Evolutionary conservation across 371 early-diverging fungal genomes (phyloP).

Genomic region (Nematocida parisii): DNA sequence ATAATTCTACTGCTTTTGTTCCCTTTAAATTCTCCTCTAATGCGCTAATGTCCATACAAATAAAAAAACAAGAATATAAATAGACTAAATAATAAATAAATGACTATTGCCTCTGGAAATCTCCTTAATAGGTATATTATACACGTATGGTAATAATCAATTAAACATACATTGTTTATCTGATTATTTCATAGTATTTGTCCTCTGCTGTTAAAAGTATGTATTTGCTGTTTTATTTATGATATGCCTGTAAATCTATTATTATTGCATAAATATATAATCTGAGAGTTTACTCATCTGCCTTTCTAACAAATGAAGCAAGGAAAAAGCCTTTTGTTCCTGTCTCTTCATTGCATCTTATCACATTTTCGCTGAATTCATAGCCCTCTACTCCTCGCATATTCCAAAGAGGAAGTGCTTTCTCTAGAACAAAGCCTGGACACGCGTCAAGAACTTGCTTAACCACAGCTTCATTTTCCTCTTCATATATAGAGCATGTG

Average conservation of each 20-base stretch:
- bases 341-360: slow-evolving; percentile 49
- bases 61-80: slow-evolving; percentile 31
- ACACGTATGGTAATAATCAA: too few species aligned
- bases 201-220: too few species aligned
- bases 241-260: too few species aligned
- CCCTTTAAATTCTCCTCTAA: slow-evolving; percentile 7
- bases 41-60: slow-evolving; percentile 34
- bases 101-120: too few species aligned
- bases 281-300: neutral
- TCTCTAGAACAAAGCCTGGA: slow-evolving; percentile 68
- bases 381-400: slow-evolving; percentile 46
- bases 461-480: slow-evolving; percentile 93
- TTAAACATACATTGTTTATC: too few species aligned
- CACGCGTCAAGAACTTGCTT: slow-evolving; percentile 63
- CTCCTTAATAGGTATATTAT: too few species aligned
- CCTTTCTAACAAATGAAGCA: slow-evolving; percentile 59
- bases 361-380: slow-evolving; percentile 57
- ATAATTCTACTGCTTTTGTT: neutral
- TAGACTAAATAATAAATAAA: too few species aligned
- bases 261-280: neutral
- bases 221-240: too few species aligned
- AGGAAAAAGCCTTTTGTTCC: slow-evolving; percentile 65
- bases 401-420: slow-evolving; percentile 72
- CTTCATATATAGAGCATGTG: slow-evolving; percentile 83
- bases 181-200: too few species aligned